phyloP scores from a whole-genome alignment of 1,284 basidiomycete genomes.

The Flammula alnicola region DNA sequence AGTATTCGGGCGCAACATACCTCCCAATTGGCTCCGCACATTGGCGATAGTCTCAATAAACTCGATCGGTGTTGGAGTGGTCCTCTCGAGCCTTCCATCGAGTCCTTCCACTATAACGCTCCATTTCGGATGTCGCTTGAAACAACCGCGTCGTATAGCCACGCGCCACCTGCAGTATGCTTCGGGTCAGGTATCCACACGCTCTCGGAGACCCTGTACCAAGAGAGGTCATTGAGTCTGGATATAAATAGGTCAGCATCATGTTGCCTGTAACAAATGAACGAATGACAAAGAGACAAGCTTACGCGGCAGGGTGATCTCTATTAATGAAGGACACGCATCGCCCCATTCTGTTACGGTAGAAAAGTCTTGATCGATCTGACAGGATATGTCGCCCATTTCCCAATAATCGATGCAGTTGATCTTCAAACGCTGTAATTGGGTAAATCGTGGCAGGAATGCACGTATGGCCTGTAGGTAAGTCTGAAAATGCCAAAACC shows the following conservation, averaged over 20 bases:
- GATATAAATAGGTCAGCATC: no score
- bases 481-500: constrained; percentile 15
- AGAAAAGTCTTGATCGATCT: constrained; percentile 36
- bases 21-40: constrained; percentile 5
- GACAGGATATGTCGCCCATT: constrained; percentile 28
- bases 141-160: constrained; percentile 27
- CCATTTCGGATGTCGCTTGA: constrained; percentile 23
- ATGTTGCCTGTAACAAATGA: no score
- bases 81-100: constrained; percentile 4
- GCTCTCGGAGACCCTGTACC: constrained; percentile 35
- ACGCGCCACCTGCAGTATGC: constrained; percentile 20
- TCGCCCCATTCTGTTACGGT: constrained; percentile 39
- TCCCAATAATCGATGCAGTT: constrained; percentile 36
- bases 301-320: constrained; percentile 40
- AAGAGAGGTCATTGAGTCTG: constrained; percentile 35
- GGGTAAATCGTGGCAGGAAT: constrained; percentile 33
- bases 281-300: not conserved
- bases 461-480: constrained; percentile 30
- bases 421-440: constrained; percentile 33
- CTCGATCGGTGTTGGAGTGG: constrained; percentile 1
- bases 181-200: constrained; percentile 37
- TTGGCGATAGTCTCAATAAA: constrained; percentile 7
- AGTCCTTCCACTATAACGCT: constrained; percentile 19
- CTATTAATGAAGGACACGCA: constrained; percentile 36
- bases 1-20: constrained; percentile 1